Evolutionary conservation across 2,329 filamentous ascomycete genomes (phyloP).

Genomic region (Ophiostoma ips): DNA sequence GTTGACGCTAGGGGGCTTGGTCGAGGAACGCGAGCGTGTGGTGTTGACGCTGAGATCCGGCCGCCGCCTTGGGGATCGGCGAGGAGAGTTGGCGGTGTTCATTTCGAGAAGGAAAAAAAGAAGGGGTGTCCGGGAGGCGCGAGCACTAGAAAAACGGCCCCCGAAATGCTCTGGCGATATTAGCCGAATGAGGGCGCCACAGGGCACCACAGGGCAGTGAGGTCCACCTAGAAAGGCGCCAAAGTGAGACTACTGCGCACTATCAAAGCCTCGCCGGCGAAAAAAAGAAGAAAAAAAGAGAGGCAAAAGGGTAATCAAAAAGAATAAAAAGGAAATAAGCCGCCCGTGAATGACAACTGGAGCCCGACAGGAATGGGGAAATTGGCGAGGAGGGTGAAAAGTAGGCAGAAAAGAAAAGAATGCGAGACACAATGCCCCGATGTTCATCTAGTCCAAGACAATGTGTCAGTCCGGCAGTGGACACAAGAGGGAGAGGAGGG

Average conservation of each 20-base stretch:
- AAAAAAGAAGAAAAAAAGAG: too few species aligned
- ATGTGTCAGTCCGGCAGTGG: neutral
- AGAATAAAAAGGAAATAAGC: too few species aligned
- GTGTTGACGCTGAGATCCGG: slow-evolving; percentile 26
- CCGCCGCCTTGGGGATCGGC: slow-evolving; percentile 17
- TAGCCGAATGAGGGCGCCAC: neutral
- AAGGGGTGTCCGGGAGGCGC: neutral
- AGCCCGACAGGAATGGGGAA: neutral
- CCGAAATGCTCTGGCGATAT: neutral
- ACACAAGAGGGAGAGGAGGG: too few species aligned
- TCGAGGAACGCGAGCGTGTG: slow-evolving; percentile 12
- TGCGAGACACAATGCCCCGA: too few species aligned
- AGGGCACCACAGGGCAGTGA: neutral
- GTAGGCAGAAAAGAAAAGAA: too few species aligned
- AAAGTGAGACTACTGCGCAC: too few species aligned
- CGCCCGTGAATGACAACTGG: too few species aligned
- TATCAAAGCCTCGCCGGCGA: too few species aligned
- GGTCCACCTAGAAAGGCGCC: too few species aligned
- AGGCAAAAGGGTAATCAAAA: too few species aligned
- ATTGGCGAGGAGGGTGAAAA: too few species aligned
- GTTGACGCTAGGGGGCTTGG: neutral
- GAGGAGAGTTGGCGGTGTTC: slow-evolving; percentile 6
- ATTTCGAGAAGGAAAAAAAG: neutral
- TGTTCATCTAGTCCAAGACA: neutral
- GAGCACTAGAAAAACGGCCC: neutral